Conservation (phyloP, 1,284 basidiomycete species). For the Ganoderma sinense region DNA sequence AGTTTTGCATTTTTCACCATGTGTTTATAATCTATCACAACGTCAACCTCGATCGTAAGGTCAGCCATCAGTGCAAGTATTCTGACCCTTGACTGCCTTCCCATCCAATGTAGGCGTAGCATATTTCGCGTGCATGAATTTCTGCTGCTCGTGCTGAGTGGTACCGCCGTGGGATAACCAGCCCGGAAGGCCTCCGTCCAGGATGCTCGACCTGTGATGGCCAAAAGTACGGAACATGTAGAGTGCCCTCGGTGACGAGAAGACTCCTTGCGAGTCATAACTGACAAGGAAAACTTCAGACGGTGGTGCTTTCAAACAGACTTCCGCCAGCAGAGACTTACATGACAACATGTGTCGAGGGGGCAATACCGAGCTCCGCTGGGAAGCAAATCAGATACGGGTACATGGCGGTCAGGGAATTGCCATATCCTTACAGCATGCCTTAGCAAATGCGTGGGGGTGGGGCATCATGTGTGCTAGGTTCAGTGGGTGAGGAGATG, state of each 20-base stretch:
- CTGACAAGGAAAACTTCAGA: slow-evolving; percentile 45
- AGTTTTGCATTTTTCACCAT: slow-evolving; percentile 77
- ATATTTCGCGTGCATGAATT: slow-evolving; percentile 49
- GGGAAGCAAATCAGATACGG: slow-evolving; percentile 5
- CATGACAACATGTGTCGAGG: slow-evolving; percentile 85
- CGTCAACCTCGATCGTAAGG: neutral
- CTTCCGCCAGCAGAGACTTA: slow-evolving; percentile 35
- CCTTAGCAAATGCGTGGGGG: slow-evolving; percentile 74
- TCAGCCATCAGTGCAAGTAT: slow-evolving; percentile 37
- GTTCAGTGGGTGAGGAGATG: slow-evolving; percentile 72
- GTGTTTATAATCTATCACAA: slow-evolving; percentile 78
- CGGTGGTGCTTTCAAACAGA: neutral
- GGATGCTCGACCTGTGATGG: slow-evolving; percentile 83
- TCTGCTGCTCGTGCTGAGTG: slow-evolving; percentile 58
- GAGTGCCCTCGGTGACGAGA: slow-evolving; percentile 89
- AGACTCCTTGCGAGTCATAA: slow-evolving; percentile 89
- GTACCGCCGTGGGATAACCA: slow-evolving; percentile 81
- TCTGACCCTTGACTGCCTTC: slow-evolving; percentile 72
- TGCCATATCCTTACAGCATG: slow-evolving; percentile 71
- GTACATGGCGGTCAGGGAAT: neutral
- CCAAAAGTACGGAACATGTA: slow-evolving; percentile 94
- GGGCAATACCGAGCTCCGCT: slow-evolving; percentile 81
- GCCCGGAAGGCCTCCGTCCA: slow-evolving; percentile 89
- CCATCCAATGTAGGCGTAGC: slow-evolving; percentile 59
- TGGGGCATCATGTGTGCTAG: slow-evolving; percentile 96